Conservation (phyloP, 2,329 filamentous ascomycete species). For the Cordyceps pruinosa region DNA sequence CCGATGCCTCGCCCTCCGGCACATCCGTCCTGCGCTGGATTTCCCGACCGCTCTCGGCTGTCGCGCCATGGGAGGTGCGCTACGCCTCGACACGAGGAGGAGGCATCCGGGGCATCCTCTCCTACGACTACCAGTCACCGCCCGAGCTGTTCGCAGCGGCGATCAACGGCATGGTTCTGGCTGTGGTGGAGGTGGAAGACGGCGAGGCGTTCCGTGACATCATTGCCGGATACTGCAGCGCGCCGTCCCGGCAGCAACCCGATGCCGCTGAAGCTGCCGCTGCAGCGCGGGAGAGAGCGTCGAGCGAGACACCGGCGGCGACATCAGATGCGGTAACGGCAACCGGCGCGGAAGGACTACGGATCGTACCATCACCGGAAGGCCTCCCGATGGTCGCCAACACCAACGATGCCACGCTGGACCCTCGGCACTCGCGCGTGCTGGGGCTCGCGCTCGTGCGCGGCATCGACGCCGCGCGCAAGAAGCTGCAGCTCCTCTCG, state of each 20-base stretch:
- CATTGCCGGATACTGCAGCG: neutral
- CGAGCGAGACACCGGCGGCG: slow-evolving; percentile 8
- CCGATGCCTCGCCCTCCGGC: neutral
- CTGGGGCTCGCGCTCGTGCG: slow-evolving; percentile 64
- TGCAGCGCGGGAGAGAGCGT: neutral
- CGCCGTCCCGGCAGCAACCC: neutral
- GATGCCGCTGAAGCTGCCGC: neutral
- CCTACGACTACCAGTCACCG: slow-evolving; percentile 58
- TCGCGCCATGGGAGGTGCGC: slow-evolving; percentile 54
- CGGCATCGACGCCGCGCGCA: slow-evolving; percentile 52
- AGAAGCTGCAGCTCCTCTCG: slow-evolving; percentile 57
- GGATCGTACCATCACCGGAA: slow-evolving; percentile 36
- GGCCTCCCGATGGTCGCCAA: slow-evolving; percentile 57
- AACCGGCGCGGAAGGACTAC: neutral
- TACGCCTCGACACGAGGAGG: slow-evolving; percentile 47
- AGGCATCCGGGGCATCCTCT: slow-evolving; percentile 59
- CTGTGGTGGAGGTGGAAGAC: slow-evolving; percentile 56
- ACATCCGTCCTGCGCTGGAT: slow-evolving; percentile 37
- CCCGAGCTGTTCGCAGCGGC: slow-evolving; percentile 53
- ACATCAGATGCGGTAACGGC: neutral
- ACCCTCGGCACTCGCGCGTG: slow-evolving; percentile 52
- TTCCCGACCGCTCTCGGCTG: slow-evolving; percentile 45
- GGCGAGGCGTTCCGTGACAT: slow-evolving; percentile 39
- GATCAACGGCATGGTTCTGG: slow-evolving; percentile 64
- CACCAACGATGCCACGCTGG: slow-evolving; percentile 44